A percentile compares a stretch with the other conserved stretches of the same genome.
Evolutionary conservation across 78 protist species (phyloP).

Genomic region (Speleostelium caveatum): DNA sequence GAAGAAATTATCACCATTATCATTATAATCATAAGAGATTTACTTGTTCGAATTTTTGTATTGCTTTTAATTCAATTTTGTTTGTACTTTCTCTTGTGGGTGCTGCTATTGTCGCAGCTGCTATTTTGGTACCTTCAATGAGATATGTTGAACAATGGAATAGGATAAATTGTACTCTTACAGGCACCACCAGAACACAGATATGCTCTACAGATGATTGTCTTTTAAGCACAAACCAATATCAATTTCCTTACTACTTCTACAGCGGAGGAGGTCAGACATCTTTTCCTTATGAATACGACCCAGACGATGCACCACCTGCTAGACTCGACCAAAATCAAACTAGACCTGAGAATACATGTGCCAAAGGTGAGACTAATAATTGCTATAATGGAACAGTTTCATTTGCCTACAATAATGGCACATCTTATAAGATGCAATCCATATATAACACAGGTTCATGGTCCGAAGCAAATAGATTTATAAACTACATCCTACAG

Average conservation of each 20-base stretch:
- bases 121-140: conserved; percentile 41
- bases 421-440: background rate
- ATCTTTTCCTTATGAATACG: conserved; percentile 62
- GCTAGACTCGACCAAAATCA: too few species aligned
- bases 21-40: conserved; percentile 74
- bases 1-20: conserved; percentile 43
- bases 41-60: conserved; percentile 63
- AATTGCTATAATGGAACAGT: conserved; percentile 41
- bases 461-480: too few species aligned
- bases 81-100: conserved; percentile 48
- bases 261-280: background rate
- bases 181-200: background rate
- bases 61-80: conserved; percentile 35
- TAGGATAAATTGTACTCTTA: conserved; percentile 13
- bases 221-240: conserved; percentile 27
- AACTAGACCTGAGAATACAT: too few species aligned
- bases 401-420: conserved; percentile 10
- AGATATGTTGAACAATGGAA: conserved; percentile 38
- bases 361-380: background rate
- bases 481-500: too few species aligned
- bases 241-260: conserved; percentile 60
- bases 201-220: background rate
- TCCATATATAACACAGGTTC: too few species aligned
- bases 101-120: conserved; percentile 54
- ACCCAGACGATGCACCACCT: conserved; percentile 8